Evolutionary conservation across 2,329 filamentous ascomycete species (phyloP).

Genomic region (Lachnellula hyalina): DNA sequence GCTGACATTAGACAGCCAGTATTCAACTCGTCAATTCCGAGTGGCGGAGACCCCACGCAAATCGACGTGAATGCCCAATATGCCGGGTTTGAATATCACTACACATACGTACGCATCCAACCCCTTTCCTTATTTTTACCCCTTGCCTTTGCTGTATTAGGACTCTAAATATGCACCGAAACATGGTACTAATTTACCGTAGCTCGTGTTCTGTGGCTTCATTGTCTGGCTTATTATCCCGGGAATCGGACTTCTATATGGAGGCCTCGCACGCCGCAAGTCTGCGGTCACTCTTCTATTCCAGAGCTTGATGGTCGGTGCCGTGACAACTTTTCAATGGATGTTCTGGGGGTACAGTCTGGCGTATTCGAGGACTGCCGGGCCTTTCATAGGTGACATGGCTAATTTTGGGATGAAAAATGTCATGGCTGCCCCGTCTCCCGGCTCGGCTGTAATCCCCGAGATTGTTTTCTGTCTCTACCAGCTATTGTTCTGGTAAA

Average conservation of each 20-base stretch:
- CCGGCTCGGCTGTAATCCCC: slow-evolving; percentile 50
- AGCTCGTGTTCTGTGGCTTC: slow-evolving; percentile 46
- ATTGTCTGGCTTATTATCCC: slow-evolving; percentile 64
- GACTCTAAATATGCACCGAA: no score
- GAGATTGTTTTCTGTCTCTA: slow-evolving; percentile 64
- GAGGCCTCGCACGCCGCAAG: slow-evolving; percentile 57
- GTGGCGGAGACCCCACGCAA: slow-evolving; percentile 47
- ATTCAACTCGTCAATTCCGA: slow-evolving; percentile 34
- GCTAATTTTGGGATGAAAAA: slow-evolving; percentile 57
- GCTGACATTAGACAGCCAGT: slow-evolving; percentile 17
- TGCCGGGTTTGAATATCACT: slow-evolving; percentile 53
- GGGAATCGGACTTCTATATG: slow-evolving; percentile 60
- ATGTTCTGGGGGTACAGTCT: slow-evolving; percentile 63
- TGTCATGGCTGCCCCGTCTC: slow-evolving; percentile 54
- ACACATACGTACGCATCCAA: slow-evolving; percentile 43
- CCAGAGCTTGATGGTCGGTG: slow-evolving; percentile 53
- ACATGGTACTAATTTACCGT: no score
- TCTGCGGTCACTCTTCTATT: slow-evolving; percentile 57
- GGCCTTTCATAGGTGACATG: slow-evolving; percentile 58
- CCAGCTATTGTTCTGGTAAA: slow-evolving; percentile 54
- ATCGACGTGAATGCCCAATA: slow-evolving; percentile 51
- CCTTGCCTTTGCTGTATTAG: no score
- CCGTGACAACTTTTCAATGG: slow-evolving; percentile 50
- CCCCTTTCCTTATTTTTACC: no score
- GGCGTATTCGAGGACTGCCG: slow-evolving; percentile 54